Evolutionary conservation across 176 grass and related monocot genomes (phyloP), one percentile per base, ranked within the genome.

Genomic region (Carex cristatella): DNA sequence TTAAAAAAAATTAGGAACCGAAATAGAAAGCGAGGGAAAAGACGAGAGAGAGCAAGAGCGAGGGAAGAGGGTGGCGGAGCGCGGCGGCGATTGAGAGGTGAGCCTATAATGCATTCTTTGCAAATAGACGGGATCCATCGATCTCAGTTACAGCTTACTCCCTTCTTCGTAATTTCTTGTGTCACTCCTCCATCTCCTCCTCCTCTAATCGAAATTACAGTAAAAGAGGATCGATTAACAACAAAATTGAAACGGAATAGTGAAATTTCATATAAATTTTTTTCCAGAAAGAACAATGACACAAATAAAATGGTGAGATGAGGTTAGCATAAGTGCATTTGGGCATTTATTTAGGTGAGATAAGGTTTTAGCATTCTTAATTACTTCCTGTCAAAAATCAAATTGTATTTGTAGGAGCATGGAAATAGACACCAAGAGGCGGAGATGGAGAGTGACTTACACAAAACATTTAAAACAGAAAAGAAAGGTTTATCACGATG

Each of bases 401-500:
- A 37, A 15, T 68, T 4, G 31, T 28, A 68, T 33, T 30, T 13
- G 3, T 67, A 71, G 71, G 72, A 77, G 48, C 81, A 83, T 68
- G 81, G 81, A 9, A 83, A 27, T 32, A 83, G 44, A 32, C 42
- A 83, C 19, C 19, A 66, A 86, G 48, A 64, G 62, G 13, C 85
- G 35, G 82, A 85, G 74, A 61, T 93, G 89, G 93, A 79, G 85
- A 56, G 89, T 87, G 66, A 92, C 93, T 56, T 98, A 91, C 85
- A 94, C 95, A 1, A 95, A 90, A 66, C 93, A 98, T 61, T 15
- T 98, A 80, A 95, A 90, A 82, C 90, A 98, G 83, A 98, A 93
- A 86, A 90, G 93, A 65, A 95, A 98, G 89, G 85, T 84, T 67
- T 98, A 95, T 85, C 89, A 93, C 3, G 89, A 98, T 32, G 95